Evolutionary conservation across 768 basidiomycete genomes (phyloP), one percentile per base, ranked within the genome.

Genomic region (Lactarius quietus): DNA sequence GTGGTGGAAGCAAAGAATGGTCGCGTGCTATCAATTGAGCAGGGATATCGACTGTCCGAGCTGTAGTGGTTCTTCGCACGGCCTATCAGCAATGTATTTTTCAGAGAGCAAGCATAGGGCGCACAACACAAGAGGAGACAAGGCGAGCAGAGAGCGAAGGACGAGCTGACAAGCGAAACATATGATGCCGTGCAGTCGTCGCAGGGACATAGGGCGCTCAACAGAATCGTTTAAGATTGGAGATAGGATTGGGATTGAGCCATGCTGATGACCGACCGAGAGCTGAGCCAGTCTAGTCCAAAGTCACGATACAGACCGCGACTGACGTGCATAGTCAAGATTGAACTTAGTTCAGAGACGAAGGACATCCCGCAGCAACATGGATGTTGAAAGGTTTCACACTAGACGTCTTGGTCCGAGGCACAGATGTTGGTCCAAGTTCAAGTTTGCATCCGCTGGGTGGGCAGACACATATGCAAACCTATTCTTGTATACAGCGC

Each of bases 191-290:
- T 29, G 55, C 48, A 53, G n/a, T 53, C 29, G 41, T 58, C 18
- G 55, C 57, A 26, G 26, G 29, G 20, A 20, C 65, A 66, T 66
- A 36, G 55, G 65, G 48, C 60, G 62, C 62, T 17, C 15, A 57
- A 33, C 38, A 33, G 33, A 20, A 36, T 20, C 10, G 20, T 33
- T 63, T 10, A 29, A 58, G 57, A 33, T 3, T 39, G 35, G 28
- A 41, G 18, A 7, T 17, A 36, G 35, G 48, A 23, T 10, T 28
- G 10, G 12, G 6, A 35, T 17, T 55, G 39, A 9, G 41, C 20
- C 15, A 48, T 12, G 23, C 23, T 12, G 23, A 35, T 54, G 38
- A 29, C 39, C 53, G 29, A 17, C 51, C n/a, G 28, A 39, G 28
- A 61, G n/a, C 31, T 8, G 48, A 31, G 52, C 3, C 26, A 41